Base-by-base conservation (phyloP, 495 filamentous ascomycete species). In the Pseudotulostoma volvatum region DNA sequence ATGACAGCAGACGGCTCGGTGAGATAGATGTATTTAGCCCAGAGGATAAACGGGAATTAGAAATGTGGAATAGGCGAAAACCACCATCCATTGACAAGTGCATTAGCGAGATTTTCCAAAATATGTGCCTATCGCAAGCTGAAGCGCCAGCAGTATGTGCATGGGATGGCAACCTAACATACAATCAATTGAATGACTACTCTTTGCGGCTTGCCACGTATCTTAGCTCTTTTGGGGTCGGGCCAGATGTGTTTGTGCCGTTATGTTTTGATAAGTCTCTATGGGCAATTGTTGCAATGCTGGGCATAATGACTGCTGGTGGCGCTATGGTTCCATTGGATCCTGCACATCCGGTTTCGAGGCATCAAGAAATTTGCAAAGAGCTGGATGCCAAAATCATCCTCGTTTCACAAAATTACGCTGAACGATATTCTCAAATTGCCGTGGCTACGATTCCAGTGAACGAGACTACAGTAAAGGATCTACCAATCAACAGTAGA, bases 251-350 rank as follows among this genome's bases (percentile, higher is more conserved):
- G 0, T 37, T 73, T 1, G 67, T 79, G 2, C 73, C 73, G 2
- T 44, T 80, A 0, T 74, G 65, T 40, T 59, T 77, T 18, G 63
- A 70, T 33, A 78, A 77, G 37, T 71, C 68, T 0, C 51, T 59
- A 1, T 76, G 64, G 64, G 63, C 66, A 1, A 49, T 72, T 15
- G 58, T 79, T 5, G 57, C 62, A 0, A 60, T 71, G 5, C 53
- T 71, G 4, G 67, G 61, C 33, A 56, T 76, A 15, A 44, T 73
- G 9, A 71, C 70, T 37, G 71, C 72, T 28, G 74, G 74, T 4
- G 69, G 67, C 33, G 72, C 64, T 0, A 72, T 72, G 49, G 65
- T 79, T 15, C 66, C 66, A 1, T 49, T 82, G 1, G 75, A 80
- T 48, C 67, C 70, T 7, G 54, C 60, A 0, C 64, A 76, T 34